Evolutionary conservation across 1,284 basidiomycete species (phyloP), one percentile per base, ranked within the genome.

Genomic region (Malassezia pachydermatis): DNA sequence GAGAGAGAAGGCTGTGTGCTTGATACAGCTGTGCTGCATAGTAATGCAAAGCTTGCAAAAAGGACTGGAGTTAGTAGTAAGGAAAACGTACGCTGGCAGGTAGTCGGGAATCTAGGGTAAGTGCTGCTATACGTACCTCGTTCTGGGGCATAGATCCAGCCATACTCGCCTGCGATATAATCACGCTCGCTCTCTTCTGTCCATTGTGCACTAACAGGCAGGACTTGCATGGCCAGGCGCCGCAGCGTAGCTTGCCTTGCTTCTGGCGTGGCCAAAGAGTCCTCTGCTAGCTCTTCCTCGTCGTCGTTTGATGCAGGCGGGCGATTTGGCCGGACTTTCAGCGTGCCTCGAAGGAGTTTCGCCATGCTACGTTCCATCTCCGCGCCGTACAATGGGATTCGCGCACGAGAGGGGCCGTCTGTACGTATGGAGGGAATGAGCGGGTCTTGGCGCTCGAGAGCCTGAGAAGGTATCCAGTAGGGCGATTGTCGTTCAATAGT

Each of bases 31-130:
- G 33, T 9, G 39, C 45, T 13, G 30, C 45, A 34, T 38, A 52
- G 28, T 46, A 52, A 34, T 52, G 50, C 34, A 52, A 28, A 4
- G 45, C 36, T 7, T 43, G 23, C 33, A 38, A 10, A 11, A 45
- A 27, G 13, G 39, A 19, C 39, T 40, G 16, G 27, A 20, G 40
- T 41, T 10, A 43, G 28, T 10, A 16, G 30, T n/a, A n/a, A n/a
- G 0, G 24, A 10, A 38, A 11, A 38, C 36, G 36, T 38, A 34
- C 22, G 13, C 28, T 32, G 25, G 9, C 24, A 14, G 43, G 44
- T 6, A 45, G 33, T 10, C 38, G 34, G 8, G 7, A 20, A 17
- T 45, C 42, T n/a, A n/a, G n/a, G n/a, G n/a, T n/a, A n/a, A n/a
- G n/a, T n/a, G n/a, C n/a, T n/a, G n/a, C n/a, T n/a, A n/a, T n/a